Conservation (phyloP, 208 protist genomes). For the Strigomonas galati region DNA sequence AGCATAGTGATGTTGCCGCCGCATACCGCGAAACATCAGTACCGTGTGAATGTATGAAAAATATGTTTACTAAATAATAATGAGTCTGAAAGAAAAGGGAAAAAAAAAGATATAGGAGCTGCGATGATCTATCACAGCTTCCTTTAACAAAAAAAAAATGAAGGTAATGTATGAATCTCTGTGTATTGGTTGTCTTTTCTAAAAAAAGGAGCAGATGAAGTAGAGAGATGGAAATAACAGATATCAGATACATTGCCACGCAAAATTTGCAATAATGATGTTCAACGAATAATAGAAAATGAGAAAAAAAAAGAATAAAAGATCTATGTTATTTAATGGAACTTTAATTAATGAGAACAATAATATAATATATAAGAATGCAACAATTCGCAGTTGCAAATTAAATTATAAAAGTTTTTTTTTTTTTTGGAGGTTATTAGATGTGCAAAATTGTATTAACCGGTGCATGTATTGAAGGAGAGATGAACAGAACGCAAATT, state of each 20-base stretch:
- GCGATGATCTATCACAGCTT: too few relatives aligned
- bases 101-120: too few relatives aligned
- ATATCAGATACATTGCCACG: too few relatives aligned
- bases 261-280: too few relatives aligned
- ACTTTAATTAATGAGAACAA: neutral
- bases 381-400: neutral
- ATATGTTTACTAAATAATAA: neutral
- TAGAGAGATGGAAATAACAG: conserved; percentile 7
- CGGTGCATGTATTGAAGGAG: neutral
- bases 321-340: neutral
- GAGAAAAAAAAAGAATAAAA: neutral
- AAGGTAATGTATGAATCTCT: neutral
- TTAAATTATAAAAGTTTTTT: neutral
- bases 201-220: neutral
- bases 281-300: neutral
- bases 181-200: neutral
- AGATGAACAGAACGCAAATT: neutral
- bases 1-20: too few relatives aligned
- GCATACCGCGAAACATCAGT: too few relatives aligned
- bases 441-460: too few relatives aligned
- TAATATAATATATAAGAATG: neutral
- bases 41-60: too few relatives aligned
- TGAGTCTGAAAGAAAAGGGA: neutral
- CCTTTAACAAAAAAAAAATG: too few relatives aligned
- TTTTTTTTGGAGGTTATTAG: too few relatives aligned